phyloP scores from a whole-genome alignment of 2,329 filamentous ascomycete genomes.

The Thielaviopsis populi region DNA sequence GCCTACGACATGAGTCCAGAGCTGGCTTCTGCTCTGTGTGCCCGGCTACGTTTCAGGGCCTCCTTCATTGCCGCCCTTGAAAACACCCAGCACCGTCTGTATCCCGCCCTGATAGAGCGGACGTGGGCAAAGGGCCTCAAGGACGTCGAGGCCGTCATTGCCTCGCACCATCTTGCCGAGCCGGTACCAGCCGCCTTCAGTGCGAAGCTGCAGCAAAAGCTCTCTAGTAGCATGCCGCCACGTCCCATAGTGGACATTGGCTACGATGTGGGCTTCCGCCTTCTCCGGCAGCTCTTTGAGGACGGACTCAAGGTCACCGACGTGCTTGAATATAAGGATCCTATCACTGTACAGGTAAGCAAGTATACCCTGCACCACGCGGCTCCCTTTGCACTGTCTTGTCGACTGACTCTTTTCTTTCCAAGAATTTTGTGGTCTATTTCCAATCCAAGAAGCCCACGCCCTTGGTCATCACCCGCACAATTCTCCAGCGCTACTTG shows the following conservation, averaged over 20 bases:
- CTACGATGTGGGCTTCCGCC: conserved; percentile 54
- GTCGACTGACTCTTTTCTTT: neutral
- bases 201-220: conserved; percentile 72
- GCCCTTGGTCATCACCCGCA: conserved; percentile 69
- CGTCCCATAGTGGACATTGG: conserved; percentile 70
- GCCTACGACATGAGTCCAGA: conserved; percentile 19
- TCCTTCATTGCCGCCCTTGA: conserved; percentile 43
- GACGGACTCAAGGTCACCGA: conserved; percentile 57
- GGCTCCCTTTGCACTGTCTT: neutral
- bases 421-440: conserved; percentile 53
- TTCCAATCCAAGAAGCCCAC: conserved; percentile 70
- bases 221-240: conserved; percentile 88
- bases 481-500: conserved; percentile 60
- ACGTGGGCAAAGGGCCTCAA: conserved; percentile 29
- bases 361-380: conserved; percentile 11
- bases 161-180: conserved; percentile 34
- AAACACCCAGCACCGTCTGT: conserved; percentile 31
- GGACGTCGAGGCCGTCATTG: neutral
- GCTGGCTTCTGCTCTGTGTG: conserved; percentile 41
- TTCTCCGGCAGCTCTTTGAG: conserved; percentile 54
- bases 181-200: conserved; percentile 70
- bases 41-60: conserved; percentile 51
- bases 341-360: conserved; percentile 53
- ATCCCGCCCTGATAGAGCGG: conserved; percentile 32
- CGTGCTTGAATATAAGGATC: conserved; percentile 51